These are phyloP conservation scores for Silene conica DNA, from an alignment of 148 eudicot genomes.

Conservation along the genomic window DNA sequence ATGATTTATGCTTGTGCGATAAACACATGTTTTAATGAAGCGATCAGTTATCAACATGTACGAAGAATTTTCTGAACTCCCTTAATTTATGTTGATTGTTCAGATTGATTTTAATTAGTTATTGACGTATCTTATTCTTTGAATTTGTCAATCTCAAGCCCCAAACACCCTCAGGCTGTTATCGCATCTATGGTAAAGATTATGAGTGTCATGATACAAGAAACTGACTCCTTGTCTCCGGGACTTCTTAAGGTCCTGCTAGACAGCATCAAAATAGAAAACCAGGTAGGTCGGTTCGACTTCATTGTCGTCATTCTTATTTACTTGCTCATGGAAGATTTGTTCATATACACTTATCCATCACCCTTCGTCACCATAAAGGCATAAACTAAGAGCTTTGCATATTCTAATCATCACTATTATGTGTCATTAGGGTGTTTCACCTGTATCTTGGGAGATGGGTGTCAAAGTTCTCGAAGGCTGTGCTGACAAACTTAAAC, in stretches of 20 bases:
- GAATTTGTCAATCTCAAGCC: slow-evolving; percentile 34
- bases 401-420: slow-evolving; percentile 1
- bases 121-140: not conserved
- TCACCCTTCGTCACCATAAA: not conserved
- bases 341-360: not conserved
- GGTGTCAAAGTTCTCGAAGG: slow-evolving; percentile 50
- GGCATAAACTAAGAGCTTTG: not conserved
- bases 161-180: slow-evolving; percentile 50
- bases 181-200: slow-evolving; percentile 60
- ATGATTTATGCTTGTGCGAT: not conserved
- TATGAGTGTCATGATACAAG: slow-evolving; percentile 64
- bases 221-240: slow-evolving; percentile 56
- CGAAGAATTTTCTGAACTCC: not conserved
- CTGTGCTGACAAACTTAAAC: slow-evolving; percentile 42
- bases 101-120: not conserved
- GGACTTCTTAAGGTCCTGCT: slow-evolving; percentile 59
- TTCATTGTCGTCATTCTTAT: not conserved
- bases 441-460: slow-evolving; percentile 51
- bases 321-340: not conserved
- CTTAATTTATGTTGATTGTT: slow-evolving; percentile 3
- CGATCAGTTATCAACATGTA: no score
- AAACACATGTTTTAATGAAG: not conserved
- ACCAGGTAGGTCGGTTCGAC: slow-evolving; percentile 41
- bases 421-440: slow-evolving; percentile 34
- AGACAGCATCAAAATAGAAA: slow-evolving; percentile 54